Percentiles rank a stretch among this genome's conserved stretches.
Conservation (phyloP, 2,329 filamentous ascomycete genomes). For the Arthrinium phaeospermum region DNA sequence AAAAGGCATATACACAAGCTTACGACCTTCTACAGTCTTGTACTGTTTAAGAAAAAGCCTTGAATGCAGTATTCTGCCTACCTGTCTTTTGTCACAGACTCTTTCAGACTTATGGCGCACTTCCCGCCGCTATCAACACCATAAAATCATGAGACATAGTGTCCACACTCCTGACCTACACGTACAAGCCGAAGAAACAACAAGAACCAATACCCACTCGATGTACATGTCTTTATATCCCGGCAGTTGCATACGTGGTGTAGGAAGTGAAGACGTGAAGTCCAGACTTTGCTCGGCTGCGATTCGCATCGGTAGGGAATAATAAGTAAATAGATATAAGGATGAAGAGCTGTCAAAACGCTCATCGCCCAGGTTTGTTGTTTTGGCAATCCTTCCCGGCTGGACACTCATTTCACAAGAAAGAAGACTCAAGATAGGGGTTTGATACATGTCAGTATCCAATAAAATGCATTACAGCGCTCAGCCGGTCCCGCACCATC, state of each 20-base stretch:
- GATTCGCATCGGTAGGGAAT: not conserved
- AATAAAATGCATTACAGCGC: not conserved
- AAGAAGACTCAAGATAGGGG: not conserved
- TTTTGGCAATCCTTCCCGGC: not conserved
- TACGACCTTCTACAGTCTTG: not conserved
- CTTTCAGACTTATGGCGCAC: not conserved
- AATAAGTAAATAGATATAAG: not conserved
- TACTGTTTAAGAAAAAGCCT: not conserved
- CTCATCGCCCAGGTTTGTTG: not conserved
- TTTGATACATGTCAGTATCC: slow-evolving; percentile 3
- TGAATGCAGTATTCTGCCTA: not conserved
- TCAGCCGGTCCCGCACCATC: slow-evolving; percentile 2
- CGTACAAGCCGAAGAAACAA: not conserved
- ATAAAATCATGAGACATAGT: not conserved
- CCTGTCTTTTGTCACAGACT: not conserved
- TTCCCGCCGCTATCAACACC: not conserved
- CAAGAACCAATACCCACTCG: not conserved
- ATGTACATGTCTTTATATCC: not conserved
- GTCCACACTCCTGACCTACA: not conserved
- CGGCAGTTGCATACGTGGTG: not conserved
- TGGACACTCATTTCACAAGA: not conserved
- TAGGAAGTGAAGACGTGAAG: not conserved
- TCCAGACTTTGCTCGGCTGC: not conserved
- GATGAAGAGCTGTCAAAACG: not conserved
- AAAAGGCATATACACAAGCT: not conserved